Conservation (phyloP, 129 eudicot genomes). For the Lactuca saligna region DNA sequence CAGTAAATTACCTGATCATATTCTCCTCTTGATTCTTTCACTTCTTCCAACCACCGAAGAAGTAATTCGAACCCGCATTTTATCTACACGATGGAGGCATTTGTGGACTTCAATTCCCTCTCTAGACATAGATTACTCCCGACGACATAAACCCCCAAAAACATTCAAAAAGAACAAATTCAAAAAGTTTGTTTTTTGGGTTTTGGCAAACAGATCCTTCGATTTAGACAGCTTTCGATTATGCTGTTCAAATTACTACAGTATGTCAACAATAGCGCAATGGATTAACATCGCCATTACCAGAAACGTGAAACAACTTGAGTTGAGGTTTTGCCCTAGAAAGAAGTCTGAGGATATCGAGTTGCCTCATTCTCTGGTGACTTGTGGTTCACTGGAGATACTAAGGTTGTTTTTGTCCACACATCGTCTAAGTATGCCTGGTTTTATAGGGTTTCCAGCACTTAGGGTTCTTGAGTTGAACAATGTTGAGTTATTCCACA, state of each 20-base stretch:
- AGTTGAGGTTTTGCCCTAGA: not conserved
- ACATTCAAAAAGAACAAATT: not conserved
- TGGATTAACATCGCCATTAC: not conserved
- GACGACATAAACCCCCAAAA: not conserved
- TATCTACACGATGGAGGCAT: conserved; percentile 12
- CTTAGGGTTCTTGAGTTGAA: conserved; percentile 7
- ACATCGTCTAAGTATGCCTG: not conserved
- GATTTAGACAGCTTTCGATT: conserved; percentile 1
- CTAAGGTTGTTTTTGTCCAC: not conserved
- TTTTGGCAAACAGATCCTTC: not conserved
- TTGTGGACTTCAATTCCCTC: not conserved
- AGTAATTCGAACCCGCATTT: conserved; percentile 1
- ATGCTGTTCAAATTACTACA: not conserved
- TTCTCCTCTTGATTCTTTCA: conserved; percentile 3
- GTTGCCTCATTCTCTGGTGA: not conserved
- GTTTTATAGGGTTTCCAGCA: not conserved
- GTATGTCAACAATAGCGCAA: not conserved
- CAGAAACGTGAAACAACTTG: not conserved
- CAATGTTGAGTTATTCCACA: not conserved
- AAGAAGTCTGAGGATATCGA: not conserved
- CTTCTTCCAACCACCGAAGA: not conserved
- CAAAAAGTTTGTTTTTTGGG: conserved; percentile 1
- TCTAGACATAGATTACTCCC: not conserved
- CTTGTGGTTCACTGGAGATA: not conserved
- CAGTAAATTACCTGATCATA: not conserved